Evolutionary conservation across 345 rosid genomes (phyloP), one percentile per base, ranked within the genome.

Genomic region (Brassica nigra): DNA sequence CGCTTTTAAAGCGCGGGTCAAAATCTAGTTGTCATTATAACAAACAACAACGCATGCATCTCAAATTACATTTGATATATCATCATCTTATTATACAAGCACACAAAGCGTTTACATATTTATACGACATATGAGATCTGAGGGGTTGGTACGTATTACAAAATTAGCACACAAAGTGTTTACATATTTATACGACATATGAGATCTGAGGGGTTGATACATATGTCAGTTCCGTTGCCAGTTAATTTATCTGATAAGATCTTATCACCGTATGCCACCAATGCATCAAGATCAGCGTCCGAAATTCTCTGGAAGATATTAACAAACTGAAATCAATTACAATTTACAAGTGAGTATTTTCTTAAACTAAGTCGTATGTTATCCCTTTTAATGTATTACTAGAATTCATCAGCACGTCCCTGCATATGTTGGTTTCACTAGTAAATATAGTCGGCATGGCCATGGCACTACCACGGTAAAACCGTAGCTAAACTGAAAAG

Each of bases 281-380:
- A 62, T 23, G 57, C 70, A 29, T 49, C 3, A 4, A 77, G 58
- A 77, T 77, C 76, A 70, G 4, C 71, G 23, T 77, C 71, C 2
- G 81, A 63, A 36, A 77, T 70, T 55, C 81, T 70, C 81, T 77
- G 23, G 6, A 42, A 27, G 4, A 68, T 16, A 68, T 28, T 29
- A 16, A 76, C 52, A 37, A 23, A 62, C 6, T 12, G 2, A 59
- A 59, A 44, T 6, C 2, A 20, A 31, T 18, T 18, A 18, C 57
- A 4, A 20, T 20, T 18, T 18, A 18, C 57, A 4, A 34, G 4
- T 77, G 10, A 49, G 1, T 36, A 58, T 30, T 8, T 71, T 62
- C 8, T 59, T 6, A 7, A 37, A 36, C 30, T 4, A 39, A 39
- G 12, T 27, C 3, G 5, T 69, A 47, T 5, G 14, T 18, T 68